Evolutionary conservation across 495 filamentous ascomycete species (phyloP).

Genomic region (Letharia columbiana): DNA sequence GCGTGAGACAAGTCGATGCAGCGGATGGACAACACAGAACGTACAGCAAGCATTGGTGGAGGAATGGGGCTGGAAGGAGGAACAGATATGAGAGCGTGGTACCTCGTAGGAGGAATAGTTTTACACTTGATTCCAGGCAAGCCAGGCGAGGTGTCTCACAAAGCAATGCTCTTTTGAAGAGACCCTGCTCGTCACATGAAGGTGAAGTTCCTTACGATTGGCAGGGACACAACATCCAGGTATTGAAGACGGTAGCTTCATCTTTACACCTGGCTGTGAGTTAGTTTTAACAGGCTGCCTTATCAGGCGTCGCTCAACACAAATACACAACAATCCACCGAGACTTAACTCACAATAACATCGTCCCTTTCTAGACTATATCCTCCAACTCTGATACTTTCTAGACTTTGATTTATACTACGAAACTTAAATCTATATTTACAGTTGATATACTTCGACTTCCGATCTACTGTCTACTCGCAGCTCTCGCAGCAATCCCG

Average conservation of each 20-base stretch:
- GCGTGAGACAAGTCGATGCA: slow-evolving; percentile 6
- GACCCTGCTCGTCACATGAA: too few species aligned
- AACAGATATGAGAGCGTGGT: not conserved
- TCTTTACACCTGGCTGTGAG: not conserved
- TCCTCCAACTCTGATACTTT: not conserved
- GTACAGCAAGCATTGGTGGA: not conserved
- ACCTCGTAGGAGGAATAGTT: not conserved
- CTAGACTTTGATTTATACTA: not conserved
- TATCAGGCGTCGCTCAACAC: not conserved
- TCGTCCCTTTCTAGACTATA: too few species aligned
- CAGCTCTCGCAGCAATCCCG: not conserved
- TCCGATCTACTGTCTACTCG: not conserved
- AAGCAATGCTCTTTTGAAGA: too few species aligned
- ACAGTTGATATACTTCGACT: not conserved
- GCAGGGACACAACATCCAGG: too few species aligned
- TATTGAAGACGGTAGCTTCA: too few species aligned
- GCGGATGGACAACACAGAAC: slow-evolving; percentile 3
- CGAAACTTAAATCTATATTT: not conserved
- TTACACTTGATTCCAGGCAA: not conserved
- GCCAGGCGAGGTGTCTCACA: not conserved
- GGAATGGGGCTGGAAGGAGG: slow-evolving; percentile 11
- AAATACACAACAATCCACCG: not conserved
- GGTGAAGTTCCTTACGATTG: too few species aligned
- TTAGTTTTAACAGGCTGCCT: not conserved
- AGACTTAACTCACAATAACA: too few species aligned